These are phyloP conservation scores for Perkinsus olseni DNA, from an alignment of 169 alveolate genomes.

Conservation along the genomic window DNA sequence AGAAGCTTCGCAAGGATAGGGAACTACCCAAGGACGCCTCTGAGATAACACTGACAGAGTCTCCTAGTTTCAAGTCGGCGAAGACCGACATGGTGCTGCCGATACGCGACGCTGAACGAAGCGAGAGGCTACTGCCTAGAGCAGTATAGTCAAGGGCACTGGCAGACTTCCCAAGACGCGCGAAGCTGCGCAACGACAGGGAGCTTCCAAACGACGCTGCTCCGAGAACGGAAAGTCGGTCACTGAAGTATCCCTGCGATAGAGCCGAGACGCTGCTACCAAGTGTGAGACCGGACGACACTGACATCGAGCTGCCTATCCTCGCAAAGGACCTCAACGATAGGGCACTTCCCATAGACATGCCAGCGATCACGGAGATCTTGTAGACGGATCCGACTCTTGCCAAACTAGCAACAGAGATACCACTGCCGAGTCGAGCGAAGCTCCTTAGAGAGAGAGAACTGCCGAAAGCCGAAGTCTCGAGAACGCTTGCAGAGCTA, in stretches of 20 bases:
- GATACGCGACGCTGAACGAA: background rate
- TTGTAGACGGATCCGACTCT: background rate
- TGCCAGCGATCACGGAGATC: background rate
- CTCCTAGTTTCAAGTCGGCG: background rate
- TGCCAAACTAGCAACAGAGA: background rate
- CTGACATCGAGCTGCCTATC: background rate
- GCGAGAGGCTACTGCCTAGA: background rate
- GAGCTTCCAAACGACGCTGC: background rate
- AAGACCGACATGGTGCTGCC: background rate
- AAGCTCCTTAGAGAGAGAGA: background rate
- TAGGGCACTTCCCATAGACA: background rate
- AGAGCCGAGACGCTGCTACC: background rate
- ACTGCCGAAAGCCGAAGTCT: background rate
- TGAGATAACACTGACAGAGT: background rate
- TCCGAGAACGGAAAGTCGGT: background rate
- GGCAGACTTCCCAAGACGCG: background rate
- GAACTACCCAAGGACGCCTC: background rate
- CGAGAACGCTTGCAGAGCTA: background rate
- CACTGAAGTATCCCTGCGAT: background rate
- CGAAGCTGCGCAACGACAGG: background rate
- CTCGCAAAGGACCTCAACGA: background rate
- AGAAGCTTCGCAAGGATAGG: background rate
- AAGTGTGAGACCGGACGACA: background rate
- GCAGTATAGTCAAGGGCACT: background rate
- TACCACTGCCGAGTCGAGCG: background rate